Percentiles rank a stretch among this genome's conserved stretches.
phyloP scores from a whole-genome alignment of 2,329 filamentous ascomycete genomes.

The Lecanicillium sp. region DNA sequence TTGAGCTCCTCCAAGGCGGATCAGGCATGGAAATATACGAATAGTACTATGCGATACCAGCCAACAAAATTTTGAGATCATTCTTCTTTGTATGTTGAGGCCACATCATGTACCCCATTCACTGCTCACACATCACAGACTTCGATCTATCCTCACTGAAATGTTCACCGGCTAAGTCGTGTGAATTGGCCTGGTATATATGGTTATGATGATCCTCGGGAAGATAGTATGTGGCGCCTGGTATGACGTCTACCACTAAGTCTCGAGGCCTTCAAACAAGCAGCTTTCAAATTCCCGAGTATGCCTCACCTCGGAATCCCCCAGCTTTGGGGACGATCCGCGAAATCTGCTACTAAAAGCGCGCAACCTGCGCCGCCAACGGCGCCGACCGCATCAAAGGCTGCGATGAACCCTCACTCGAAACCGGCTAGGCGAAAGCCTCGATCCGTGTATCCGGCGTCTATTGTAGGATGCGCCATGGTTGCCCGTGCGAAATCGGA shows the following conservation, averaged over 20 bases:
- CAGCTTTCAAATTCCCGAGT: background rate
- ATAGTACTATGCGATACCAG: conserved; percentile 32
- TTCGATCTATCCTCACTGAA: conserved; percentile 64
- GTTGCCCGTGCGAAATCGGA: conserved; percentile 74
- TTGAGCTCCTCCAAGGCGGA: background rate
- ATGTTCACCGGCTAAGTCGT: conserved; percentile 60
- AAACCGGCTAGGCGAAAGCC: conserved; percentile 36
- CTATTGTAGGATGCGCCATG: conserved; percentile 63
- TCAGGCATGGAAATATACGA: conserved; percentile 27
- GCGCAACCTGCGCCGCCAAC: background rate
- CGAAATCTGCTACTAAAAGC: background rate
- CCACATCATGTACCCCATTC: background rate
- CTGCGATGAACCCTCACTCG: background rate
- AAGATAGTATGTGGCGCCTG: conserved; percentile 58
- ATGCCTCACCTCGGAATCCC: background rate
- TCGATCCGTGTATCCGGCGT: conserved; percentile 59
- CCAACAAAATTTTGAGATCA: conserved; percentile 54
- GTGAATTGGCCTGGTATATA: conserved; percentile 70
- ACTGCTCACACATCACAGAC: conserved; percentile 28
- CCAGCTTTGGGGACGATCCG: background rate
- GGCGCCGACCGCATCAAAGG: background rate
- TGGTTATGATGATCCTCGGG: conserved; percentile 60
- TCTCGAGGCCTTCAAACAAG: background rate
- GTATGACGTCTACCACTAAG: conserved; percentile 33
- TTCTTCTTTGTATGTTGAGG: conserved; percentile 60